phyloP scores from a whole-genome alignment of 352 stramenopile species.

The Phytophthora lateralis region DNA sequence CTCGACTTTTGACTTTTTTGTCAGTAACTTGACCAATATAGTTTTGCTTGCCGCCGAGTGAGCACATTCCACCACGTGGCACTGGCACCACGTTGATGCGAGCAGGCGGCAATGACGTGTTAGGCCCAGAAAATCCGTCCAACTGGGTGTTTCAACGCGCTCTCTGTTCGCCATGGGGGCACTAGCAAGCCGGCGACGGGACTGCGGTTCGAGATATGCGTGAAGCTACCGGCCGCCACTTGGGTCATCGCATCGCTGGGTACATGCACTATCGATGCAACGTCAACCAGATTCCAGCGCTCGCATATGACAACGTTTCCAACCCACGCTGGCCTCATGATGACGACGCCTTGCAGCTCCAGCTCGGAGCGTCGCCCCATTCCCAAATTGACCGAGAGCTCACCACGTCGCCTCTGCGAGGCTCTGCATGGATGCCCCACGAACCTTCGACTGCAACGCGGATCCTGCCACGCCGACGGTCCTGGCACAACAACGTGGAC shows the following conservation, averaged over 20 bases:
- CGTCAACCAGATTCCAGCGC: conserved; percentile 11
- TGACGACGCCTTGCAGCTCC: conserved; percentile 14
- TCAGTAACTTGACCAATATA: background rate
- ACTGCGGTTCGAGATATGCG: conserved; percentile 3
- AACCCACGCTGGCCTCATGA: conserved; percentile 16
- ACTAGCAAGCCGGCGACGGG: background rate
- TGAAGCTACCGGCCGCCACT: conserved; percentile 4
- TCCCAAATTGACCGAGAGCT: conserved; percentile 18
- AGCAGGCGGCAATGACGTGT: conserved; percentile 28
- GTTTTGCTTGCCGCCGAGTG: background rate
- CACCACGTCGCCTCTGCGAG: conserved; percentile 10
- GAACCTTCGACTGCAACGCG: conserved; percentile 5
- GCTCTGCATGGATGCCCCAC: conserved; percentile 28
- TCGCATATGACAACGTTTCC: conserved; percentile 7
- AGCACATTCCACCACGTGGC: conserved; percentile 8
- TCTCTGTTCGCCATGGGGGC: conserved; percentile 11
- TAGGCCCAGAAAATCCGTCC: conserved; percentile 22
- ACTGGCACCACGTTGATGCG: conserved; percentile 6
- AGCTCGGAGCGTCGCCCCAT: conserved; percentile 3
- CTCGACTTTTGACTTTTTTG: background rate
- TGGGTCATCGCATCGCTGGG: conserved; percentile 1
- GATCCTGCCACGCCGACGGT: conserved; percentile 9
- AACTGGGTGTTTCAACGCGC: conserved; percentile 15
- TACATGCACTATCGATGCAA: conserved; percentile 15
- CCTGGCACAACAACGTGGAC: conserved; percentile 37